A percentile compares a stretch with the other conserved stretches of the same genome.
Evolutionary conservation across 139 green algal species (phyloP).

Genomic region (Nannochloris sp.): DNA sequence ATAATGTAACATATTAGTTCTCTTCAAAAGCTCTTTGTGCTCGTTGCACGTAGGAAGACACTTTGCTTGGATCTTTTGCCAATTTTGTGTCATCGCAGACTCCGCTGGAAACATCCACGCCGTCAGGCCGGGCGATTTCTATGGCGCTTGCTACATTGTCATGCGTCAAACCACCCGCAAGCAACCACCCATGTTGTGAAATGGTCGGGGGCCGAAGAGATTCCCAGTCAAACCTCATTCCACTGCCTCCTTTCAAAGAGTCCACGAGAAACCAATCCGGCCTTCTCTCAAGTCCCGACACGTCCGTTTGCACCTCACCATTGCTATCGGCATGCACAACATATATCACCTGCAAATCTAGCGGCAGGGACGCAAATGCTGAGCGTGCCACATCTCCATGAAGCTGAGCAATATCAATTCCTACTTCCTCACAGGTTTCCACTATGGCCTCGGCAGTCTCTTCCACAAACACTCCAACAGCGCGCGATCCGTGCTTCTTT

Average conservation of each 20-base stretch:
- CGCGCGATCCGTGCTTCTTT: slow-evolving; percentile 21
- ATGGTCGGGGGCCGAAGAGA: slow-evolving; percentile 18
- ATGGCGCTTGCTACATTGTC: slow-evolving; percentile 62
- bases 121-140: slow-evolving; percentile 32
- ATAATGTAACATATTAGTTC: not conserved
- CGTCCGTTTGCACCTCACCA: slow-evolving; percentile 39
- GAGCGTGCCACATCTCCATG: slow-evolving; percentile 47
- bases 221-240: slow-evolving; percentile 52
- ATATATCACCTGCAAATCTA: slow-evolving; percentile 51
- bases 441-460: slow-evolving; percentile 58
- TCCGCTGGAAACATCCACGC: slow-evolving; percentile 75
- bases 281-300: slow-evolving; percentile 15
- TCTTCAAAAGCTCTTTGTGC: slow-evolving; percentile 14
- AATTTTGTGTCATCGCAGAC: slow-evolving; percentile 55
- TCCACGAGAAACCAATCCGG: slow-evolving; percentile 69
- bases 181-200: slow-evolving; percentile 51
- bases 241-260: slow-evolving; percentile 58
- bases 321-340: slow-evolving; percentile 51
- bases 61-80: slow-evolving; percentile 33
- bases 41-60: slow-evolving; percentile 24
- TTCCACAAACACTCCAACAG: slow-evolving; percentile 86
- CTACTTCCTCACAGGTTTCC: slow-evolving; percentile 26
- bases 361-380: slow-evolving; percentile 22
- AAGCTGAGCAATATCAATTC: slow-evolving; percentile 53
- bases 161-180: slow-evolving; percentile 61